Percentiles rank a stretch among this genome's conserved stretches.
Evolutionary conservation across 169 alveolate species (phyloP).

Genomic region (Cryptosporidium tyzzeri): DNA sequence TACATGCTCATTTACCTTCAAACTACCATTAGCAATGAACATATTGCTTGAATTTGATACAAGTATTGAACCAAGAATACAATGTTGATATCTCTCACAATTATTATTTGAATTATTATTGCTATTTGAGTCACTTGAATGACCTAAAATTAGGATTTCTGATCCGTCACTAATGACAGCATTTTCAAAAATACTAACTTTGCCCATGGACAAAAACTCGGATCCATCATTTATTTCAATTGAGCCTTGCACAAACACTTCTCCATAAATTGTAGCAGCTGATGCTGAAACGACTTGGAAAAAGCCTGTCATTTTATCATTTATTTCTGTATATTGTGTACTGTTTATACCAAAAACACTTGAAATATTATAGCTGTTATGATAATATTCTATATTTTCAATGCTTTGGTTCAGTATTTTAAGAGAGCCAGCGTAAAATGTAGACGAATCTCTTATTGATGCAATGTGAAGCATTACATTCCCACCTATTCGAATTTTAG

Average conservation of each 20-base stretch:
- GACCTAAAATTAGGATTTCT: slow-evolving; percentile 1
- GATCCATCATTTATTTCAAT: slow-evolving; percentile 62
- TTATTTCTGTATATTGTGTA: background rate
- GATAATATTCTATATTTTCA: background rate
- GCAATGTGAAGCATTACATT: slow-evolving; percentile 5
- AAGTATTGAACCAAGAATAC: slow-evolving; percentile 50
- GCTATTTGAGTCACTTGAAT: background rate
- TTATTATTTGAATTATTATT: background rate
- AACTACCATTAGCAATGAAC: slow-evolving; percentile 6
- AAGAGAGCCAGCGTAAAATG: slow-evolving; percentile 15
- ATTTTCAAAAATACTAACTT: background rate
- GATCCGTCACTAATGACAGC: slow-evolving; percentile 52
- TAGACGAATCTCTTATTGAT: slow-evolving; percentile 57
- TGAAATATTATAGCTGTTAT: background rate
- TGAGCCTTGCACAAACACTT: slow-evolving; percentile 13
- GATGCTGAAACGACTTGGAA: slow-evolving; percentile 60
- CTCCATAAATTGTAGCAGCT: background rate
- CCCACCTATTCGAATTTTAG: slow-evolving; percentile 22
- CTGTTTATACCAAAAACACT: background rate
- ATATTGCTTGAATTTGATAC: slow-evolving; percentile 62
- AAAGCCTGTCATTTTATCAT: slow-evolving; percentile 10
- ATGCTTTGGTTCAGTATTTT: background rate
- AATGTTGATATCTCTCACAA: background rate
- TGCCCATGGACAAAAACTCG: slow-evolving; percentile 26
- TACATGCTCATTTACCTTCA: slow-evolving; percentile 33